Evolutionary conservation across 495 filamentous ascomycete species (phyloP), one percentile per base, ranked within the genome.

Genomic region (Arthonia radiata): DNA sequence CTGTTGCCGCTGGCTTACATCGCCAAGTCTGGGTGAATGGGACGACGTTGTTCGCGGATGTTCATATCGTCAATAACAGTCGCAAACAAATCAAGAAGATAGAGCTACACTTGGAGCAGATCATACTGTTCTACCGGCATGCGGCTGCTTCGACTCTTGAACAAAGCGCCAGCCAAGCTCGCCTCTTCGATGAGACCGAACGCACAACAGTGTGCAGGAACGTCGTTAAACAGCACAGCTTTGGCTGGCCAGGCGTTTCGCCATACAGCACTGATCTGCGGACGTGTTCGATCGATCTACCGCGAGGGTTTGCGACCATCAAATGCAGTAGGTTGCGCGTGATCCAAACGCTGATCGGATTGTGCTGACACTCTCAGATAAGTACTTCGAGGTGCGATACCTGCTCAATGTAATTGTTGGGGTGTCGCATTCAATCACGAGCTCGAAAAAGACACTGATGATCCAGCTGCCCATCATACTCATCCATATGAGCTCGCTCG

Each of bases 401-500:
- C 60, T 61, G 30, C 39, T 66, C 17, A 61, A 54, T 32, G 34
- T 63, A 18, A 39, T 48, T 25, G 46, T 57, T 15, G 39, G 48
- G 13, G 43, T 46, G 22, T 37, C 46, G 18, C 56, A 51, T 29
- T 27, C 13, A 18, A 18, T 42, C 10, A 40, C 9, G 15, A 9
- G 17, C 23, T 27, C 15, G 21, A 52, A 47, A 28, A 63, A 53
- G 32, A 40, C 49, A 12, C 43, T 64, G 26, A 47, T 46, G 17
- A 50, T 64, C 8, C 62, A 64, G 35, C 39, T 66, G 12, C 57
- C 59, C 9, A 50, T 64, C 25, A 59, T 54, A 1, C 51, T 64
- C 24, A 53, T 64, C 22, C 57, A 64, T 40, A 64, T 62, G 44
- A 64, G 64, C 38, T 61, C 62, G 15, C 53, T 64, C 28, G 62